phyloP scores from a whole-genome alignment of 306 rosid species.

The Cercis canadensis region DNA sequence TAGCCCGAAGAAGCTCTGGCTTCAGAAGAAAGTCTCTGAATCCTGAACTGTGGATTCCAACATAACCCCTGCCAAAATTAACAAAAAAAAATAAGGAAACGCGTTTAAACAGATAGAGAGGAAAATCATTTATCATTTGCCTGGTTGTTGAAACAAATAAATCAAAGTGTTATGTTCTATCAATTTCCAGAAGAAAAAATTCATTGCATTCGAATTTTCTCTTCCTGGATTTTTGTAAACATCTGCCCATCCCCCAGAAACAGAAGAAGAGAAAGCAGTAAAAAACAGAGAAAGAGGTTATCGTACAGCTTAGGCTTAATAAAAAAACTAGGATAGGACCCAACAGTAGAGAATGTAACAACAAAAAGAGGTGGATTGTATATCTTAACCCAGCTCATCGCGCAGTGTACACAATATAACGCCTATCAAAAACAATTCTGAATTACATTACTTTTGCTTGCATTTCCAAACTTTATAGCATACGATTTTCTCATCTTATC shows the following conservation, averaged over 20 bases:
- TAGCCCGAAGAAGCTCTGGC: conserved; percentile 87
- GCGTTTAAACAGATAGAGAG: not conserved
- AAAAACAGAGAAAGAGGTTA: not conserved
- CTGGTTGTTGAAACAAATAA: not conserved
- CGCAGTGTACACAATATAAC: not conserved
- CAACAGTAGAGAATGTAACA: not conserved
- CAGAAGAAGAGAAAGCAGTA: not conserved
- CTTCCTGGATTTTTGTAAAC: not conserved
- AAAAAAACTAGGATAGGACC: no score
- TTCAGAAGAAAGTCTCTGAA: conserved; percentile 84
- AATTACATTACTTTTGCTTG: not conserved
- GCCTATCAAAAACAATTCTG: not conserved
- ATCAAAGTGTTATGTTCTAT: not conserved
- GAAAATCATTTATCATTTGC: not conserved
- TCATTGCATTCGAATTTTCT: not conserved
- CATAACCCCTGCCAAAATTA: conserved; percentile 60
- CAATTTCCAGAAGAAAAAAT: not conserved
- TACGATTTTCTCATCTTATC: not conserved
- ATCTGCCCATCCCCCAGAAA: not conserved
- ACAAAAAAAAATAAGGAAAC: not conserved
- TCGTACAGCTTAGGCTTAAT: not conserved
- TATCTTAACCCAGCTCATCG: not conserved
- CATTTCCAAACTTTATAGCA: not conserved
- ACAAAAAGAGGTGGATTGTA: not conserved
- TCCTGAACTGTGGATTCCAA: conserved; percentile 88